phyloP scores from a whole-genome alignment of 2,329 filamentous ascomycete genomes.

The Fusarium sp. region DNA sequence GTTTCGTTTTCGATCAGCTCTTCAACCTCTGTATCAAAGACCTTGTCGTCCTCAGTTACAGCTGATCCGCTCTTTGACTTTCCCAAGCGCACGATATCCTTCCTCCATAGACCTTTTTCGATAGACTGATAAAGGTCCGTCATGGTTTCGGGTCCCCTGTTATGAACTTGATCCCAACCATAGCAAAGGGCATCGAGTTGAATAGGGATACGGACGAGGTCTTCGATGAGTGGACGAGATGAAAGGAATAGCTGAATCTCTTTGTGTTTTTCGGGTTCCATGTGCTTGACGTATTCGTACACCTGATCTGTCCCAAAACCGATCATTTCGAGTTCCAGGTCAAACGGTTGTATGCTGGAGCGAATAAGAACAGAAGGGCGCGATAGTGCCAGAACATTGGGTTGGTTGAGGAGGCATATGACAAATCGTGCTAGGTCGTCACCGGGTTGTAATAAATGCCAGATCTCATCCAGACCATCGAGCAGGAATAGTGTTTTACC shows the following conservation, averaged over 20 bases:
- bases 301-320: not conserved
- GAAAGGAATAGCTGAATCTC: not conserved
- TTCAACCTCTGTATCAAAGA: not conserved
- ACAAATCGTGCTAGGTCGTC: not conserved
- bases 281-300: not conserved
- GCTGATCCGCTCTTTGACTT: not conserved
- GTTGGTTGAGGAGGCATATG: not conserved
- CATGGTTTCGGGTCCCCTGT: not conserved
- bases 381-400: not conserved
- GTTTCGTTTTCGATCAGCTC: not conserved
- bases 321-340: not conserved
- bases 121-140: not conserved
- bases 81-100: not conserved
- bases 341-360: not conserved
- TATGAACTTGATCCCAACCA: not conserved
- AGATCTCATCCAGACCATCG: not conserved
- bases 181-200: constrained; percentile 3
- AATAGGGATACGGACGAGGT: not conserved
- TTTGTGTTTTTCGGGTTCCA: not conserved
- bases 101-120: not conserved
- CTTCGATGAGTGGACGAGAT: not conserved
- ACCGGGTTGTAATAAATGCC: not conserved
- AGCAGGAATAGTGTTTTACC: not conserved
- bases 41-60: not conserved
- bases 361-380: not conserved